These are phyloP conservation scores for Phytophthora macrochlamydospora DNA, from an alignment of 352 stramenopile genomes.

Conservation along the genomic window DNA sequence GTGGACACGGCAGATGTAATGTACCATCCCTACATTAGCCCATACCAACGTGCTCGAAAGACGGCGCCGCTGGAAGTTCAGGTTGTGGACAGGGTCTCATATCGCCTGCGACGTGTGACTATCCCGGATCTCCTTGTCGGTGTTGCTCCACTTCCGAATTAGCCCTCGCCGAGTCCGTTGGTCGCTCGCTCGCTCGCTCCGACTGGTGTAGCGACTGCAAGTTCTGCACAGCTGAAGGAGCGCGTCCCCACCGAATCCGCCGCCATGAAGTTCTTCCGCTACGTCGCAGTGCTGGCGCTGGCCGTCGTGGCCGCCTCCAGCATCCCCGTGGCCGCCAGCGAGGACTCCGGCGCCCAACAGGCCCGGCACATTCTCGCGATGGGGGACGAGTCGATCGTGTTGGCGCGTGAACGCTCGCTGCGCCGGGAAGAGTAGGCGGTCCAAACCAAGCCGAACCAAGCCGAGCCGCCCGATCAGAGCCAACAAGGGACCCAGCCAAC, in stretches of 20 bases:
- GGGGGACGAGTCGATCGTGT: background rate
- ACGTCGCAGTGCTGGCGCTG: background rate
- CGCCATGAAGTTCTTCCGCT: background rate
- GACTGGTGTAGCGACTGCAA: too few relatives aligned
- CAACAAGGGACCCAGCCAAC: background rate
- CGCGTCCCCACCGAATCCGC: background rate
- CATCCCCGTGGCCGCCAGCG: background rate
- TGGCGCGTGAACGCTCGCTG: background rate
- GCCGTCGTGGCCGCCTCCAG: background rate
- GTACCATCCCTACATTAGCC: background rate
- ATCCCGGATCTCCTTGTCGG: background rate
- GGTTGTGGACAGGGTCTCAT: background rate
- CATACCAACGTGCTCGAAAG: background rate
- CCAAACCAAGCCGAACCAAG: background rate
- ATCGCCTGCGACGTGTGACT: background rate
- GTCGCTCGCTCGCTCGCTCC: too few relatives aligned
- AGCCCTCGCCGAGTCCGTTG: background rate
- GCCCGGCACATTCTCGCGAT: background rate
- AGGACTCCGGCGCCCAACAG: background rate
- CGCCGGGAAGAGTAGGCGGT: background rate
- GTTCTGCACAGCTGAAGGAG: background rate
- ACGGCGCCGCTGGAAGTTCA: background rate
- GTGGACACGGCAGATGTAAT: background rate
- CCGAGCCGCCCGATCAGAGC: background rate
- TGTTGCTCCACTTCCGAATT: background rate